Base-by-base conservation (phyloP, 2,329 filamentous ascomycete genomes). In the Tolypocladium album region DNA sequence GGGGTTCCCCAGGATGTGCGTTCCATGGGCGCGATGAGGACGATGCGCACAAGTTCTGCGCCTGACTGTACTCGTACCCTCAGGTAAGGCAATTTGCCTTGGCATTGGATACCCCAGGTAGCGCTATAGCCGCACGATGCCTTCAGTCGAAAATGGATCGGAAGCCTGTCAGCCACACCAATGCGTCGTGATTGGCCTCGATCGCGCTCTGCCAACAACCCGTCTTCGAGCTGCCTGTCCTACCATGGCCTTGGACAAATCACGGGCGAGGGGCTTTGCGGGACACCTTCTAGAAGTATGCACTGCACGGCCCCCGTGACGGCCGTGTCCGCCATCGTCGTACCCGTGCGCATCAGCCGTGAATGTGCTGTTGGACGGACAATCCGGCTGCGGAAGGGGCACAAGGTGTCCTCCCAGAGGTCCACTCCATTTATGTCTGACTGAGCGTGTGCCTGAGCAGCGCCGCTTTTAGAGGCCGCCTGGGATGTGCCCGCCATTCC, bases 281-380 rank as follows among this genome's bases (percentile, higher is more conserved):
- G 47, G 55, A 45, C 58, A 47, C 59, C 60, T 65, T 65, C 64
- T 64, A 63, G 64, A 65, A 65, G 59, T 34, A 60, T 57, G 52
- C 42, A 47, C 53, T 36, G 27, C 24, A 20, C 42, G 24, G 27
- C 24, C 45, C 45, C 45, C 45, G 24, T 36, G 34, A 20, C 42
- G 24, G 27, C 24, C 45, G 6, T 20, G 24, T 27, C 11, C 24
- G n/a, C 43, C 43, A 24, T 47, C 22, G 2, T 13, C 12, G 22
- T 47, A 22, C 11, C n/a, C 13, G 39, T n/a, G 40, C 20, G 43
- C 12, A 24, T 3, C 11, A 24, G 31, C 11, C 31, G 31, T n/a
- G n/a, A n/a, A n/a, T n/a, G n/a, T 20, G 20, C 31, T 22, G 47
- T 31, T 50, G 47, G 47, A 31, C 7, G 5, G 31, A 22, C 31